Evolutionary conservation across 1,284 basidiomycete species (phyloP), one percentile per base, ranked within the genome.

Genomic region (Waitea zeae): DNA sequence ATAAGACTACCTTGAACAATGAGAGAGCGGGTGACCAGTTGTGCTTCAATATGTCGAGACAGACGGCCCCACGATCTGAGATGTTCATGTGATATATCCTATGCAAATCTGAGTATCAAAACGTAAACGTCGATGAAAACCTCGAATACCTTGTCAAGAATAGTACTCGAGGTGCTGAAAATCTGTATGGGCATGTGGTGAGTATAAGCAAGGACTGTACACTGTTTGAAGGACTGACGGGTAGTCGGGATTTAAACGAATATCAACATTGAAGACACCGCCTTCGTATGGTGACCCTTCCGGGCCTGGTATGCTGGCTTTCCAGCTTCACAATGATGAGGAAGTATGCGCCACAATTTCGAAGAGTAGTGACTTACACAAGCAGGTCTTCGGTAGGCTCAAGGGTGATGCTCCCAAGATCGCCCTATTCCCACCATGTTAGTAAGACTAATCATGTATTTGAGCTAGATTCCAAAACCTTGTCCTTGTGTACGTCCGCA

Each of bases 61-160:
- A 81, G 35, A 82, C 70, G 42, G 61, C 64, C 30, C 77, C 77
- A 34, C 67, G 66, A 35, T 80, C 75, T 37, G 78, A 78, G 38
- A 92, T 83, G 49, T 92, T 92, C 79, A 89, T 90, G 48, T 92
- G 87, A 49, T 90, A 90, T 50, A 90, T 86, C 48, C 82, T 86
- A 30, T 15, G 14, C 4, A 30, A 13, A 19, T 5, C 11, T 30
- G 13, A 30, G 35, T 20, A 18, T n/a, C 17, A 35, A 4, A 20
- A 13, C n/a, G 3, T n/a, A 29, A 28, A 34, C 17, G 4, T 12
- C n/a, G 2, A 17, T 9, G n/a, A 27, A 22, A 26, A 5, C 27
- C 32, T 30, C 17, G 14, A 27, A 39, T 46, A 75, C 76, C 74
- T 59, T 2, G 87, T 92, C 38, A 67, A 61, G 53, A 90, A 88